Evolutionary conservation across 140 eudicot species (phyloP).

Genomic region (Stevia rebaudiana): DNA sequence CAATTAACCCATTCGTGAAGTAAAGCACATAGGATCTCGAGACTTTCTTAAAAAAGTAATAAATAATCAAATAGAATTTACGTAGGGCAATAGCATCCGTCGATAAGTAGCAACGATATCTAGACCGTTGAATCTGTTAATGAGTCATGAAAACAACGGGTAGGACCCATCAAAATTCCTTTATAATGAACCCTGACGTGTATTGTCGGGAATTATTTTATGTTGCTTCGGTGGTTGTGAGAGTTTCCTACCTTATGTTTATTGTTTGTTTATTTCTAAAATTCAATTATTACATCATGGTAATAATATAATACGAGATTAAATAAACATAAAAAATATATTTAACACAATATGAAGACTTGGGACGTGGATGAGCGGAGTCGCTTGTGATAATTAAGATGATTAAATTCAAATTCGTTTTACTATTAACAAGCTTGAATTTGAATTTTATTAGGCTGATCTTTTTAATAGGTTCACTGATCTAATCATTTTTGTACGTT

Average conservation of each 20-base stretch:
- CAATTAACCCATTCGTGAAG: too few relatives aligned
- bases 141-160: background rate
- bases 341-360: background rate
- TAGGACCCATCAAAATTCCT: background rate
- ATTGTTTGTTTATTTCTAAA: background rate
- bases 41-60: background rate
- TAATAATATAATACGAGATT: background rate
- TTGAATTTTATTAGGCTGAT: too few relatives aligned
- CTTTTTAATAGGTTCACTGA: too few relatives aligned
- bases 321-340: background rate
- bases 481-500: too few relatives aligned
- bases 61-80: background rate
- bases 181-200: background rate
- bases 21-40: background rate
- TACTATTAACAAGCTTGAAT: too few relatives aligned
- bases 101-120: background rate
- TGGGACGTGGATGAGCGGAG: too few relatives aligned
- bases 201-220: background rate
- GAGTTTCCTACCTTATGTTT: background rate
- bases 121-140: background rate
- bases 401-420: too few relatives aligned
- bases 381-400: too few relatives aligned
- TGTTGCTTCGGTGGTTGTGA: background rate
- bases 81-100: background rate
- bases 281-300: background rate